These are phyloP conservation scores for Nigrospora oryzae DNA, from an alignment of 2,329 filamentous ascomycete species.

Conservation along the genomic window DNA sequence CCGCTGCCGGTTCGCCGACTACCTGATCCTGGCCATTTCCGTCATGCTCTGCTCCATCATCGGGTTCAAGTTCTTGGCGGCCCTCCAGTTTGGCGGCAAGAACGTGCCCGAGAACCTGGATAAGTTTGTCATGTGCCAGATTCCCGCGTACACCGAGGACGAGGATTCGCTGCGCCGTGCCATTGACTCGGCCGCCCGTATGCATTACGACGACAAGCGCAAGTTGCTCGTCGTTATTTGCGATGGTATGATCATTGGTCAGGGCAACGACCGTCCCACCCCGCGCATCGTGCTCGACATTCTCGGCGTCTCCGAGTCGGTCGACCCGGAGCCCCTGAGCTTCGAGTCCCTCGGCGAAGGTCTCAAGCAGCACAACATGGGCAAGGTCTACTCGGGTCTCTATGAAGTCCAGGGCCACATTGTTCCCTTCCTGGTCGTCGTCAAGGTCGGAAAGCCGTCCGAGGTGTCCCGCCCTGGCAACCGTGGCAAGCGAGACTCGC, in stretches of 20 bases:
- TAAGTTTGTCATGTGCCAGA: conserved; percentile 97
- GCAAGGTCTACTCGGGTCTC: conserved; percentile 93
- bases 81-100: conserved; percentile 86
- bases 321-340: conserved; percentile 91
- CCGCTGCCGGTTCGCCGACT: conserved; percentile 79
- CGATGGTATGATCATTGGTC: conserved; percentile 98
- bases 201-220: conserved; percentile 97
- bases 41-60: conserved; percentile 74
- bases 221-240: conserved; percentile 90
- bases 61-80: conserved; percentile 92
- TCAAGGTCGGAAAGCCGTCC: conserved; percentile 96
- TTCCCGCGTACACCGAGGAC: conserved; percentile 96
- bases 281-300: conserved; percentile 96
- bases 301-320: conserved; percentile 83
- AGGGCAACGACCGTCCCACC: conserved; percentile 93
- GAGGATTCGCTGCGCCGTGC: conserved; percentile 95
- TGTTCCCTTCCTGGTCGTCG: conserved; percentile 91
- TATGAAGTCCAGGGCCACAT: conserved; percentile 98
- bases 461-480: conserved; percentile 93
- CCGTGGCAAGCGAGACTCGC: conserved; percentile 97
- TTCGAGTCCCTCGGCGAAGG: conserved; percentile 96
- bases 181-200: conserved; percentile 89
- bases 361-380: conserved; percentile 98
- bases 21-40: conserved; percentile 81
- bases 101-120: conserved; percentile 92